A percentile compares a stretch with the other conserved stretches of the same genome.
These are phyloP conservation scores for Trichosporon ovoides DNA, from an alignment of 1,284 basidiomycete genomes.

Conservation along the genomic window DNA sequence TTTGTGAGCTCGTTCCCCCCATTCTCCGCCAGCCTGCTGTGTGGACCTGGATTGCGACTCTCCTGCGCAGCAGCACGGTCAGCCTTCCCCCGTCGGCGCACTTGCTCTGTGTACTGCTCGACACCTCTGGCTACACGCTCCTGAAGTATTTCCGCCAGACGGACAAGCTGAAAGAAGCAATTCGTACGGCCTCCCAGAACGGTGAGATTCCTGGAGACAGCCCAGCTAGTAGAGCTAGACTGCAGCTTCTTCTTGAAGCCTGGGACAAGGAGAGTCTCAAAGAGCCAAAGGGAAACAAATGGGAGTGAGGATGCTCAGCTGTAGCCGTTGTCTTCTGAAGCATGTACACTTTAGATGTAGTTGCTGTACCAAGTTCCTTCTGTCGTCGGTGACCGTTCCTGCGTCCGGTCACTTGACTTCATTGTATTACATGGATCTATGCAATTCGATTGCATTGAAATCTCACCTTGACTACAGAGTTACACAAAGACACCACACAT, in stretches of 20 bases:
- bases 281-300: conserved; percentile 19
- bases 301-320: conserved; percentile 12
- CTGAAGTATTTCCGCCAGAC: conserved; percentile 66
- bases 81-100: conserved; percentile 35
- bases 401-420: not conserved
- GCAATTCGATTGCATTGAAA: not conserved
- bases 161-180: conserved; percentile 63
- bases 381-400: too few relatives aligned
- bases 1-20: conserved; percentile 50
- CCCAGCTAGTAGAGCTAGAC: conserved; percentile 30
- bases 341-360: too few relatives aligned
- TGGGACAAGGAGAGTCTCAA: conserved; percentile 15
- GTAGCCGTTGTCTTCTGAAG: too few relatives aligned
- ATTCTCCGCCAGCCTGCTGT: conserved; percentile 60
- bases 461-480: not conserved
- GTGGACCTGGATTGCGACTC: conserved; percentile 61
- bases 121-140: conserved; percentile 63
- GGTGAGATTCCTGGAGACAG: conserved; percentile 34
- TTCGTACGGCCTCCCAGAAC: conserved; percentile 54
- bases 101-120: conserved; percentile 58
- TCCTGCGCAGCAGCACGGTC: conserved; percentile 19
- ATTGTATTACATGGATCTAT: conserved; percentile 5
- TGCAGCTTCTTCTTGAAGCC: conserved; percentile 26
- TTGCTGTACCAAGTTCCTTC: too few relatives aligned
- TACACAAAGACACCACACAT: not conserved